Base-by-base conservation (phyloP, 768 basidiomycete genomes). In the Termitomyces sp. region DNA sequence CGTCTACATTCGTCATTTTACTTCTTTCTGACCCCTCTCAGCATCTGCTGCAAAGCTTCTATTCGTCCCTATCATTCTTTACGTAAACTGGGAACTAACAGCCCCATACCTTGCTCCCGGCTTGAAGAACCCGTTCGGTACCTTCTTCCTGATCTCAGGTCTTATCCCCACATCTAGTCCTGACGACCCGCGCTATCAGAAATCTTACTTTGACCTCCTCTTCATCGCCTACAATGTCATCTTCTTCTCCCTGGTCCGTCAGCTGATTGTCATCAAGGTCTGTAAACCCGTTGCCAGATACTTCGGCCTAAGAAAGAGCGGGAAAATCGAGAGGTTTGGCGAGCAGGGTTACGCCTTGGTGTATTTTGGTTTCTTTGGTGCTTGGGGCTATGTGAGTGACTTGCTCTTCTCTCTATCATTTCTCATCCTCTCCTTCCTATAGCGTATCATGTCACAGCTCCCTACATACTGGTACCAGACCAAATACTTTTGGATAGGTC, bases 381-480 rank as follows among this genome's bases (percentile, higher is more conserved):
- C 73, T 2, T 86, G 88, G 78, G 96, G 97, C 26, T 74, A 85
- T 44, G 94, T 96, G 52, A 67, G 92, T 82, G 3, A 12, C 17
- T 54, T 24, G 45, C 15, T 21, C 47, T 50, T 42, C 42, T 35
- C 22, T 17, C 32, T 32, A 26, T 12, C 43, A 21, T 21, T 45
- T 45, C 50, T 57, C 19, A 32, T 58, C 24, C 15, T 41, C 26
- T 49, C n/a, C 8, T 34, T 56, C 28, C 5, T 21, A 28, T 47
- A 95, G 93, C 78, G 79, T 54, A 83, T 97, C 62, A 98, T 98
- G 95, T 66, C 74, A 1, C 77, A 81, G 55, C 73, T 91, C 19
- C 90, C 90, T 0, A 91, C 88, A 0, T 90, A 83, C 77, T 98
- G 92, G 90, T 93, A 84, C 71, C 74, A 79, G 45, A 93, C 92